These are phyloP conservation scores for Fistulinella prunicolor DNA, from an alignment of 768 basidiomycete genomes.

Conservation along the genomic window DNA sequence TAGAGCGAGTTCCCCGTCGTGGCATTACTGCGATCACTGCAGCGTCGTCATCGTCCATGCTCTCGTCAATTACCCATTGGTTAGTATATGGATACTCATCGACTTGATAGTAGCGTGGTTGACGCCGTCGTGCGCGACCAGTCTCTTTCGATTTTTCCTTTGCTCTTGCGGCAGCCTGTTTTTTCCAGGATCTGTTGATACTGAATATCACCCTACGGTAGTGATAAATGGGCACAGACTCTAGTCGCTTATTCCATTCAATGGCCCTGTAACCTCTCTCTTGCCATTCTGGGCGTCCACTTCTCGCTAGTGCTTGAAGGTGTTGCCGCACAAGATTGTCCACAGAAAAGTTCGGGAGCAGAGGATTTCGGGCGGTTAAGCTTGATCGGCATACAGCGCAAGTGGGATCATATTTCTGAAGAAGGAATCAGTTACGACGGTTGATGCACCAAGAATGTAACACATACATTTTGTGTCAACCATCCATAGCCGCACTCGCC, in stretches of 20 bases:
- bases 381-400: constrained; percentile 62
- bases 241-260: constrained; percentile 55
- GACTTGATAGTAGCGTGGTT: constrained; percentile 8
- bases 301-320: constrained; percentile 44
- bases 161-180: constrained; percentile 9
- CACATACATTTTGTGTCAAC: constrained; percentile 50
- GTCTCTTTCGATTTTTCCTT: constrained; percentile 19
- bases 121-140: constrained; percentile 11
- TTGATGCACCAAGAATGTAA: not conserved
- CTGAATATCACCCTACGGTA: not conserved
- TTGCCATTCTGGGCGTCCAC: constrained; percentile 52
- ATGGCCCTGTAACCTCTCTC: constrained; percentile 41
- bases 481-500: constrained; percentile 65
- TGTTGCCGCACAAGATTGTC: constrained; percentile 62
- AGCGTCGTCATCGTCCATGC: constrained; percentile 4
- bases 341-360: constrained; percentile 64
- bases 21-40: not conserved
- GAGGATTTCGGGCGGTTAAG: constrained; percentile 39
- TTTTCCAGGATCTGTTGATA: constrained; percentile 31
- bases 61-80: not conserved
- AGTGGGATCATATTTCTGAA: constrained; percentile 40
- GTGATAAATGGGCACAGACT: constrained; percentile 38
- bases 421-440: constrained; percentile 1
- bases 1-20: constrained; percentile 19
- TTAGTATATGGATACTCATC: constrained; percentile 8